Conservation (phyloP, 2,329 filamentous ascomycete species). For the Gremmenia infestans region DNA sequence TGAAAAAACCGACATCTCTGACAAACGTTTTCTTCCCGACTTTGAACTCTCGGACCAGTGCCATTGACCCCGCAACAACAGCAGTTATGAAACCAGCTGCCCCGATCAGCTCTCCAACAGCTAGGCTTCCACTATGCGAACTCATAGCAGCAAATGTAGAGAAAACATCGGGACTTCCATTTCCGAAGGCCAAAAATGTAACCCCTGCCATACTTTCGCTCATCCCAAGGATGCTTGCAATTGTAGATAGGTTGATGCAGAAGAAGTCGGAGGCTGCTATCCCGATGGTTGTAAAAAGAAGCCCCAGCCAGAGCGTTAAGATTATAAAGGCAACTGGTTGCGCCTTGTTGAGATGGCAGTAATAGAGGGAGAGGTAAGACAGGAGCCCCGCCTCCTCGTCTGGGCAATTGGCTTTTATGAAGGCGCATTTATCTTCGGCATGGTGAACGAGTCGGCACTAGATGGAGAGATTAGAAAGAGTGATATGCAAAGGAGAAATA, state of each 20-base stretch:
- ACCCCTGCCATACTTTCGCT: conserved; percentile 96
- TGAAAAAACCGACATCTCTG: conserved; percentile 88
- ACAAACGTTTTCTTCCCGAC: conserved; percentile 88
- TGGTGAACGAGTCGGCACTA: conserved; percentile 77
- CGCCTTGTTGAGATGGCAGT: conserved; percentile 66
- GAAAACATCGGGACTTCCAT: conserved; percentile 96
- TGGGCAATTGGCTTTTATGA: conserved; percentile 73
- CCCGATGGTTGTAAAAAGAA: conserved; percentile 94
- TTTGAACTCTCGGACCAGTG: conserved; percentile 87
- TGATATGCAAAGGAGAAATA: background rate
- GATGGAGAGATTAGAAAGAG: background rate
- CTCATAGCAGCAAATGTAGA: conserved; percentile 98
- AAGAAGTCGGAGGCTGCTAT: conserved; percentile 98
- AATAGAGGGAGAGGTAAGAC: conserved; percentile 86
- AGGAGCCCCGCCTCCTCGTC: conserved; percentile 88
- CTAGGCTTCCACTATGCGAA: conserved; percentile 94
- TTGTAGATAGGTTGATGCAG: conserved; percentile 92
- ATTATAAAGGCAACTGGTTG: conserved; percentile 75
- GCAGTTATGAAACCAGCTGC: conserved; percentile 95
- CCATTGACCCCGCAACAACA: conserved; percentile 96
- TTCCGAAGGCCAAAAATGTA: conserved; percentile 93
- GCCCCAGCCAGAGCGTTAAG: conserved; percentile 74
- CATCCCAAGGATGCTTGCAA: conserved; percentile 81
- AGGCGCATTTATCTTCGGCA: conserved; percentile 77
- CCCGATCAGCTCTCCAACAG: conserved; percentile 89